Evolutionary conservation across 495 filamentous ascomycete species (phyloP), one percentile per base, ranked within the genome.

Genomic region (Evernia prunastri): DNA sequence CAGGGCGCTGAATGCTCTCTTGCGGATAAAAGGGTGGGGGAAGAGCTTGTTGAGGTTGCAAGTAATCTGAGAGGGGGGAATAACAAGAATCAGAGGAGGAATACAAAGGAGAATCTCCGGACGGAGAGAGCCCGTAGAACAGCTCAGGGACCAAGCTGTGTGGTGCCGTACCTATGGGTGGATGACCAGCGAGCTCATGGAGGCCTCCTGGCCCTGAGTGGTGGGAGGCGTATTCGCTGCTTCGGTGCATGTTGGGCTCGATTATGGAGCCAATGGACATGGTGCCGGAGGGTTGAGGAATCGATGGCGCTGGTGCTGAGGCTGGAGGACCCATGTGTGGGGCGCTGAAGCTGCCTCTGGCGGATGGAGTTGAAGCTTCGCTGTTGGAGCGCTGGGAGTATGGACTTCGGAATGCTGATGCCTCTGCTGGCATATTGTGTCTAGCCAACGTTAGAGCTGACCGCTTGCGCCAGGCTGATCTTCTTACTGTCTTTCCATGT

Each of bases 401-500:
- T 49, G 54, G 60, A 53, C 58, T 65, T 25, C 67, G 60, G 13
- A 49, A 63, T 31, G 67, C 64, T 9, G 64, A 63, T n/a, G 61
- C 27, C 5, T 60, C 56, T 25, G 60, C 68, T 33, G 67, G 58
- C 60, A 69, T 67, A 13, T 71, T 67, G 56, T 71, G 69, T 63
- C 69, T 71, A 56, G 20, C 49, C 6, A 23, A 35, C 27, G 25
- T 66, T 33, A 66, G 25, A 13, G 31, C 29, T 7, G 13, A 18
- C 12, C 9, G 58, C 37, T 20, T 25, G 37, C 29, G 15, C n/a
- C 42, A 1, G 54, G 1, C 20, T 18, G 18, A 27, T 31, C 40
- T 25, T 77, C 89, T 80, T 75, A 93, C 90, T 93, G 90, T 82
- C 88, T 84, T 70, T 91, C 88, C 71, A 87, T 81, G 72, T 96